Evolutionary conservation across 352 stramenopile species (phyloP).

Genomic region (Phytophthora constricta): DNA sequence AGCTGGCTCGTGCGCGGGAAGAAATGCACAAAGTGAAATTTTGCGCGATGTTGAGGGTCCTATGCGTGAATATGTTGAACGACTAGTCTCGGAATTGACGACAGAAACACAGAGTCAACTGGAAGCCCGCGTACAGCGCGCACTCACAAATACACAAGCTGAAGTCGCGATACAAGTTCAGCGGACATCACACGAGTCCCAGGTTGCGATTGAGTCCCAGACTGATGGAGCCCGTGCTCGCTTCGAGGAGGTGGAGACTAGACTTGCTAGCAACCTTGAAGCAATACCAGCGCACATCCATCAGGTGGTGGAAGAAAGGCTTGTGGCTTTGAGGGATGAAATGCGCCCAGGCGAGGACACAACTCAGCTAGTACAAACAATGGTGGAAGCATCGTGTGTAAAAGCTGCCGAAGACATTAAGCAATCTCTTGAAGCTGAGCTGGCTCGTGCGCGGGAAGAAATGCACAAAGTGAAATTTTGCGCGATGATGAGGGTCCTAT

Average conservation of each 20-base stretch:
- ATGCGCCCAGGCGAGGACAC: conserved; percentile 6
- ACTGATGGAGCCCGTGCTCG: not conserved
- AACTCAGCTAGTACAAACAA: conserved; percentile 1
- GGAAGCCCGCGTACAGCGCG: conserved; percentile 4
- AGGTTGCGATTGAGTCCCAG: not conserved
- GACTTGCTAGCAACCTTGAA: not conserved
- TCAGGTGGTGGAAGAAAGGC: not conserved
- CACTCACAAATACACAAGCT: not conserved
- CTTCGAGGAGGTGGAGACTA: not conserved
- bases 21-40: conserved; percentile 14
- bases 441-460: conserved; percentile 3
- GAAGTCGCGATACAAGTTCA: not conserved
- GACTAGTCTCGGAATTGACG: no score
- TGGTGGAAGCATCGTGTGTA: not conserved
- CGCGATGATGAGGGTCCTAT: conserved; percentile 6
- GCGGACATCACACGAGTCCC: not conserved
- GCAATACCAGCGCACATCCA: not conserved
- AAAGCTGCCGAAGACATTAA: conserved; percentile 12
- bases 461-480: conserved; percentile 8
- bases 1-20: not conserved
- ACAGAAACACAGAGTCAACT: no score
- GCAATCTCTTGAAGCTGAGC: not conserved
- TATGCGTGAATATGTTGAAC: no score
- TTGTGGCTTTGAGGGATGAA: not conserved
- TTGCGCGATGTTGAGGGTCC: conserved; percentile 3